Evolutionary conservation across 179 eudicot genomes (phyloP).

Genomic region (Carnegiea gigantea): DNA sequence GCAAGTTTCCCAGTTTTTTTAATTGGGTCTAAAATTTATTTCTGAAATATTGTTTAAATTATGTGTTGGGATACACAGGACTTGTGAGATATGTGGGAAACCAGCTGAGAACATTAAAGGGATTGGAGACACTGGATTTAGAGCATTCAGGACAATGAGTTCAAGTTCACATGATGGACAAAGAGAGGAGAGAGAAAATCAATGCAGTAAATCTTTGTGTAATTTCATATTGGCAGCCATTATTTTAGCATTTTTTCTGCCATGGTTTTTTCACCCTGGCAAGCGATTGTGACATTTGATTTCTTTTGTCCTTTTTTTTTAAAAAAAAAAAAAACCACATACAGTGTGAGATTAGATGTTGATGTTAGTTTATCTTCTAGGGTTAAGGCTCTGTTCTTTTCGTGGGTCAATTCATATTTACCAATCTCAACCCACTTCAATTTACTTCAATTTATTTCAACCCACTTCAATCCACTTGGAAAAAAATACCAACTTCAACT

Average conservation of each 20-base stretch:
- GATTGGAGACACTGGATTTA: conserved; percentile 29
- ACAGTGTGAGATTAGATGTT: neutral
- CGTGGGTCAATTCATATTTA: too few relatives aligned
- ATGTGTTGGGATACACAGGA: neutral
- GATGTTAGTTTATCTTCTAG: neutral
- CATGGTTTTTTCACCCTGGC: conserved; percentile 36
- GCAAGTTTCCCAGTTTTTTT: too few relatives aligned
- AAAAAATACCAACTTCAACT: too few relatives aligned
- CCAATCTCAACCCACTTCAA: too few relatives aligned
- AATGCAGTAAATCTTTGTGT: conserved; percentile 24
- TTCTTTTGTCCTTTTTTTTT: neutral
- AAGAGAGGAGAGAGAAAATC: conserved; percentile 9
- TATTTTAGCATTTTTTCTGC: conserved; percentile 34
- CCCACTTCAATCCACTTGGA: too few relatives aligned
- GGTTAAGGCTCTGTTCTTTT: too few relatives aligned
- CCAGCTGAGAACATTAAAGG: conserved; percentile 42
- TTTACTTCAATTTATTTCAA: too few relatives aligned
- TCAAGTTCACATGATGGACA: neutral
- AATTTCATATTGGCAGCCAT: conserved; percentile 36
- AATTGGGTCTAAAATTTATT: too few relatives aligned
- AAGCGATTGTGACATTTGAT: conserved; percentile 11
- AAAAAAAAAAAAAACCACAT: neutral
- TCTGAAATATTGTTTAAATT: too few relatives aligned
- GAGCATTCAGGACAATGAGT: neutral
- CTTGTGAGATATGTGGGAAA: conserved; percentile 58